Percentiles rank a stretch among this genome's conserved stretches.
phyloP scores from a whole-genome alignment of 805 yeast species.

The Candida adriatica region DNA sequence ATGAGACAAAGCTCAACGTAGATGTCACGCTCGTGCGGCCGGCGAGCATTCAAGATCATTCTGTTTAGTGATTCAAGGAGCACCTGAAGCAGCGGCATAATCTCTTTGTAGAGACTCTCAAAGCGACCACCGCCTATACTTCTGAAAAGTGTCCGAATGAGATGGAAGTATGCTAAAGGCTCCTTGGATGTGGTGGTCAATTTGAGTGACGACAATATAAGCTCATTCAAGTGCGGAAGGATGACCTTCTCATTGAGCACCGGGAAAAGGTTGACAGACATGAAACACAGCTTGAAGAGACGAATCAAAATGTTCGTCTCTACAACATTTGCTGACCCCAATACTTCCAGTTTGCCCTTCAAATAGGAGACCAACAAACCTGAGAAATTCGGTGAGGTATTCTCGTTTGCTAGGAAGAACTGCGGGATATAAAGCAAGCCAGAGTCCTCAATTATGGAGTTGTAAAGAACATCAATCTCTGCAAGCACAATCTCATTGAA shows the following conservation, averaged over 20 bases:
- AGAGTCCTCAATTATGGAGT: constrained; percentile 73
- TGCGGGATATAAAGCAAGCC: constrained; percentile 89
- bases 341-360: constrained; percentile 60
- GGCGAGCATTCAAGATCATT: constrained; percentile 72
- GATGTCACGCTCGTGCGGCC: constrained; percentile 87
- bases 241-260: constrained; percentile 79
- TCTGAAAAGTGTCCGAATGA: constrained; percentile 83
- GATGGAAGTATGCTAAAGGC: constrained; percentile 82
- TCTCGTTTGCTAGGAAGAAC: constrained; percentile 86
- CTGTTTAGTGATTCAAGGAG: constrained; percentile 79
- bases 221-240: constrained; percentile 77
- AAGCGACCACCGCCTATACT: constrained; percentile 97
- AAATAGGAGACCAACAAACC: constrained; percentile 76
- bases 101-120: constrained; percentile 87
- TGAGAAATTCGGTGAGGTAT: constrained; percentile 89
- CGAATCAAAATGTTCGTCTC: constrained; percentile 78
- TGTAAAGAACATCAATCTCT: constrained; percentile 72
- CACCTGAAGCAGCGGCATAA: constrained; percentile 84
- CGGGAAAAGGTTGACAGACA: constrained; percentile 93
- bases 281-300: constrained; percentile 85
- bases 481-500: constrained; percentile 86
- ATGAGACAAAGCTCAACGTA: constrained; percentile 93
- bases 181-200: constrained; percentile 81
- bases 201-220: constrained; percentile 74
- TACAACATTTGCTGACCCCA: constrained; percentile 75